These are phyloP conservation scores for Psophocarpus tetragonolobus DNA, from an alignment of 306 rosid species.

Conservation along the genomic window DNA sequence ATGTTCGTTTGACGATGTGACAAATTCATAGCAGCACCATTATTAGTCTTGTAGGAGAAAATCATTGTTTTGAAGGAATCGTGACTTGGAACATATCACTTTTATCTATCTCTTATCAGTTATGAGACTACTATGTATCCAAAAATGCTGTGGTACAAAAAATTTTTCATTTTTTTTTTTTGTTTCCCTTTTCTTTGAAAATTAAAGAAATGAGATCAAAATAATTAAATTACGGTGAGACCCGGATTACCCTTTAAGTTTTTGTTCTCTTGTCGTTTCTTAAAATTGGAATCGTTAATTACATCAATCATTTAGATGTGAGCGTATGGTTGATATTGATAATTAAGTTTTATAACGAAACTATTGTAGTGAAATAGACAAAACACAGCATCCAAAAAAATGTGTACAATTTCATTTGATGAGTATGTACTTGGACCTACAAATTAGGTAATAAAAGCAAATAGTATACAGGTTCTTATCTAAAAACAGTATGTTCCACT, in stretches of 20 bases:
- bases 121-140: not conserved
- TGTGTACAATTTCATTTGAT: not conserved
- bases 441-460: not conserved
- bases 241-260: not conserved
- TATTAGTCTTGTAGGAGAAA: not conserved
- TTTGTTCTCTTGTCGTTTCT: not conserved
- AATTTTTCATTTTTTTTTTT: not conserved
- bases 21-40: conserved; percentile 16
- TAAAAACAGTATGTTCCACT: not conserved
- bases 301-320: not conserved
- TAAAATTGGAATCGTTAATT: not conserved
- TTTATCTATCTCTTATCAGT: not conserved
- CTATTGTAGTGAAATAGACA: not conserved
- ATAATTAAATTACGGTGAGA: not conserved
- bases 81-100: not conserved
- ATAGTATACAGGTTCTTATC: not conserved
- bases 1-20: not conserved
- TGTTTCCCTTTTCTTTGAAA: not conserved
- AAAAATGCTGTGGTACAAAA: not conserved
- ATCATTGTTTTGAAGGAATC: not conserved
- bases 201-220: not conserved
- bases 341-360: not conserved
- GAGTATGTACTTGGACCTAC: not conserved
- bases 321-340: not conserved
- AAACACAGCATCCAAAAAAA: not conserved